phyloP scores from a whole-genome alignment of 345 rosid species.

The Citrus inodora region DNA sequence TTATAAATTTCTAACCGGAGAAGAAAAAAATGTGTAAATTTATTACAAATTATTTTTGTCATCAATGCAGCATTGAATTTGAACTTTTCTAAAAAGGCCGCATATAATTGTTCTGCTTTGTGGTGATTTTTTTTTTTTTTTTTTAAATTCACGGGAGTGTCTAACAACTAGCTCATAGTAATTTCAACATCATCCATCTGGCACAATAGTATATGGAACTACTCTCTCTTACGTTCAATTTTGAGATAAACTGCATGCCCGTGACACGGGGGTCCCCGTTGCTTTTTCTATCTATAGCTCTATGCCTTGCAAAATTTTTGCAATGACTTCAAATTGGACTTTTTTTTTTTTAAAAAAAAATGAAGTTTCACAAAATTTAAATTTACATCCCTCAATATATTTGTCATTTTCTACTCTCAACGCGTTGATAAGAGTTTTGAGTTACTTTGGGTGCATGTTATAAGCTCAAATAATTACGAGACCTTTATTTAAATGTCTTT shows the following conservation, averaged over 20 bases:
- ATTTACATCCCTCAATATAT: not conserved
- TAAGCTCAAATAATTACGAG: too few species aligned
- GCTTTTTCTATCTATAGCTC: not conserved
- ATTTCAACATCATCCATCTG: not conserved
- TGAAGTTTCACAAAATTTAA: too few species aligned
- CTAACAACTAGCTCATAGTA: not conserved
- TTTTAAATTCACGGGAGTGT: not conserved
- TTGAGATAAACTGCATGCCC: not conserved
- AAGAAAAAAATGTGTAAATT: too few species aligned
- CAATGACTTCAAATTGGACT: not conserved
- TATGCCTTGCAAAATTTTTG: not conserved
- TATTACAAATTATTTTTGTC: too few species aligned
- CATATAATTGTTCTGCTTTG: not conserved
- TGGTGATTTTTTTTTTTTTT: too few species aligned
- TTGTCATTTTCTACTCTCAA: too few species aligned
- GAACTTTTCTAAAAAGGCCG: not conserved
- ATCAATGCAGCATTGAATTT: too few species aligned
- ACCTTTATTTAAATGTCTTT: too few species aligned
- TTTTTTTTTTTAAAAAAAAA: too few species aligned
- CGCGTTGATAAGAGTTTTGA: too few species aligned
- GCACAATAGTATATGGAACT: not conserved
- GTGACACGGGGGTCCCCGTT: not conserved
- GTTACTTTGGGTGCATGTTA: too few species aligned
- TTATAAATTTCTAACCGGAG: not conserved
- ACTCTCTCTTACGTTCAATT: too few species aligned